Conservation (phyloP, 2,329 filamentous ascomycete genomes). For the Chrysoporthe austroafricana region DNA sequence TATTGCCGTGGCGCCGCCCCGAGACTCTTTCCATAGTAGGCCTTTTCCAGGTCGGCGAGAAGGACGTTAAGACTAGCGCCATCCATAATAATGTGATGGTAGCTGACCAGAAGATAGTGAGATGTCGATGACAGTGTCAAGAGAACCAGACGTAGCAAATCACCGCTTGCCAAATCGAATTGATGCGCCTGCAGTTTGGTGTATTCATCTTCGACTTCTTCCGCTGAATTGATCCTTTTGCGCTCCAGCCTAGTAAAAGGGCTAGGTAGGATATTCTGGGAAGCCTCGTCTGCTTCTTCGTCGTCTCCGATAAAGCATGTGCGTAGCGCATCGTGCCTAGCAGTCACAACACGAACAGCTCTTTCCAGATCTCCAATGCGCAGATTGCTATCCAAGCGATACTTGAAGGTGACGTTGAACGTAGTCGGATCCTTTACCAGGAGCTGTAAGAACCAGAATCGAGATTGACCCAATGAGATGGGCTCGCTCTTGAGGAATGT, state of each 20-base stretch:
- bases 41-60: slow-evolving; percentile 16
- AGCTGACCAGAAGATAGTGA: slow-evolving; percentile 46
- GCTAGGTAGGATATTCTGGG: slow-evolving; percentile 34
- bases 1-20: slow-evolving; percentile 5
- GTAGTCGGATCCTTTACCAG: slow-evolving; percentile 42
- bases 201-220: slow-evolving; percentile 32
- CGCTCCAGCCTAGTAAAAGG: slow-evolving; percentile 32
- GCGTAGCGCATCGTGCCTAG: slow-evolving; percentile 40
- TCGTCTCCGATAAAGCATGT: slow-evolving; percentile 38
- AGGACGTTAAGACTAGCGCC: slow-evolving; percentile 15
- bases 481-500: slow-evolving; percentile 26
- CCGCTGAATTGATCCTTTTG: slow-evolving; percentile 29
- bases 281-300: slow-evolving; percentile 21
- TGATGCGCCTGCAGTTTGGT: slow-evolving; percentile 35
- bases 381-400: slow-evolving; percentile 36
- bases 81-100: slow-evolving; percentile 22
- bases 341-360: slow-evolving; percentile 39
- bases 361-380: slow-evolving; percentile 35
- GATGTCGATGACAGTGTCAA: slow-evolving; percentile 38
- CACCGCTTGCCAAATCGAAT: slow-evolving; percentile 44
- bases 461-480: slow-evolving; percentile 44
- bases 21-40: slow-evolving; percentile 6
- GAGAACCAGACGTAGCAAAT: slow-evolving; percentile 40
- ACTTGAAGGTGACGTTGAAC: slow-evolving; percentile 43
- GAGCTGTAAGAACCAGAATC: slow-evolving; percentile 44